phyloP scores from a whole-genome alignment of 1,139 yeast species.

The Geotrichum klebahnii region DNA sequence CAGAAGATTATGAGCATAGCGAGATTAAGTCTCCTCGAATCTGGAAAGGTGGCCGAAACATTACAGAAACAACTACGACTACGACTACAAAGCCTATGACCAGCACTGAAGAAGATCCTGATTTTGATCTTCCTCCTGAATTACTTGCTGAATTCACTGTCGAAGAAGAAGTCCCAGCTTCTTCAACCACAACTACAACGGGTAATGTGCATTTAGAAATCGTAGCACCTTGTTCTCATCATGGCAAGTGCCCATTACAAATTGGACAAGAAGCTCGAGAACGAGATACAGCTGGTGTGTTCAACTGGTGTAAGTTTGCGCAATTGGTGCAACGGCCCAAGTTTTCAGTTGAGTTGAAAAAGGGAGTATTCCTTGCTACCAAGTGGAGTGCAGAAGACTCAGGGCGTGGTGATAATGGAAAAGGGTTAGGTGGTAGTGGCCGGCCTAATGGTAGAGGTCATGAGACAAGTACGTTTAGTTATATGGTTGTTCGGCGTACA shows the following conservation, averaged over 20 bases:
- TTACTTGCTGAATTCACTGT: slow-evolving; percentile 43
- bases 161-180: slow-evolving; percentile 32
- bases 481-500: slow-evolving; percentile 67
- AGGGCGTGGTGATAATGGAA: slow-evolving; percentile 41
- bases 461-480: slow-evolving; percentile 73
- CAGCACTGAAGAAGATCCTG: slow-evolving; percentile 49
- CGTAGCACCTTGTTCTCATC: slow-evolving; percentile 90
- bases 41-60: slow-evolving; percentile 52
- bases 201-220: slow-evolving; percentile 37
- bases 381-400: slow-evolving; percentile 59
- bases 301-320: slow-evolving; percentile 67
- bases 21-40: slow-evolving; percentile 68
- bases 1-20: slow-evolving; percentile 59
- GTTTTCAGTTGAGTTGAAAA: slow-evolving; percentile 72
- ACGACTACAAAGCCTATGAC: background rate
- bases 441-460: slow-evolving; percentile 67
- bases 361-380: slow-evolving; percentile 70
- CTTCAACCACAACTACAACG: slow-evolving; percentile 10
- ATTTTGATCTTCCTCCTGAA: slow-evolving; percentile 40
- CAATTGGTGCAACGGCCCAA: slow-evolving; percentile 73
- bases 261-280: slow-evolving; percentile 64
- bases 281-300: slow-evolving; percentile 56
- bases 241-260: slow-evolving; percentile 81
- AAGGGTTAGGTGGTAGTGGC: slow-evolving; percentile 57
- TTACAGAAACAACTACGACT: background rate